phyloP scores from a whole-genome alignment of 768 basidiomycete species.

The Trametes maxima region DNA sequence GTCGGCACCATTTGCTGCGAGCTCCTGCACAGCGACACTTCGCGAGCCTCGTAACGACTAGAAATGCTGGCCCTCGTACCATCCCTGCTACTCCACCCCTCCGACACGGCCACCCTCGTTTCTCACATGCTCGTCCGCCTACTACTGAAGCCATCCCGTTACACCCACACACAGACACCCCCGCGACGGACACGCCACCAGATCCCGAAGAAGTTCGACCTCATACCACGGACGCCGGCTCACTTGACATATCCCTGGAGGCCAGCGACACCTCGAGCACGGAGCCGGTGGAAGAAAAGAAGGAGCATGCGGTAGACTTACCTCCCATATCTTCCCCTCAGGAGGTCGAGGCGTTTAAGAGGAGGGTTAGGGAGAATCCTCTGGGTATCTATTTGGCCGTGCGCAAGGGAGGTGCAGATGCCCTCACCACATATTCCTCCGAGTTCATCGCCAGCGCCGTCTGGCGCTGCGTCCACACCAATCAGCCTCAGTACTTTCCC shows the following conservation, averaged over 20 bases:
- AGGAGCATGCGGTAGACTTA: too few relatives aligned
- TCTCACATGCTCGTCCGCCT: neutral
- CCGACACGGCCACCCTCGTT: neutral
- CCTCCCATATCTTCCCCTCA: neutral
- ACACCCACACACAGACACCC: neutral
- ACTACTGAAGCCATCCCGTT: neutral
- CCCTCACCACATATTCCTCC: neutral
- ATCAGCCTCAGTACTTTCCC: conserved; percentile 7
- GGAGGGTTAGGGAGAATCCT: neutral
- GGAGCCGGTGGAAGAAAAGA: neutral
- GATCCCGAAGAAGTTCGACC: too few relatives aligned
- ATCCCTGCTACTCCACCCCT: neutral
- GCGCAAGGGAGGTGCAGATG: neutral
- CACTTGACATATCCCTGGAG: neutral
- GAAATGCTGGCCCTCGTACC: conserved; percentile 5
- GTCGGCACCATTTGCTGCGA: conserved; percentile 59
- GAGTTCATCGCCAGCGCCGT: conserved; percentile 1
- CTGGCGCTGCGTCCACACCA: neutral
- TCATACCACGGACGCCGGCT: neutral
- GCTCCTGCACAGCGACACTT: conserved; percentile 36
- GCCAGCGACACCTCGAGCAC: neutral
- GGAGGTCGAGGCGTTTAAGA: neutral
- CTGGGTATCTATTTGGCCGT: conserved; percentile 4
- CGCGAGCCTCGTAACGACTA: conserved; percentile 21
- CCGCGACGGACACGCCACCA: neutral